Base-by-base conservation (phyloP, 176 grass and related monocot species). In the Echinochloa phyllopogon region DNA sequence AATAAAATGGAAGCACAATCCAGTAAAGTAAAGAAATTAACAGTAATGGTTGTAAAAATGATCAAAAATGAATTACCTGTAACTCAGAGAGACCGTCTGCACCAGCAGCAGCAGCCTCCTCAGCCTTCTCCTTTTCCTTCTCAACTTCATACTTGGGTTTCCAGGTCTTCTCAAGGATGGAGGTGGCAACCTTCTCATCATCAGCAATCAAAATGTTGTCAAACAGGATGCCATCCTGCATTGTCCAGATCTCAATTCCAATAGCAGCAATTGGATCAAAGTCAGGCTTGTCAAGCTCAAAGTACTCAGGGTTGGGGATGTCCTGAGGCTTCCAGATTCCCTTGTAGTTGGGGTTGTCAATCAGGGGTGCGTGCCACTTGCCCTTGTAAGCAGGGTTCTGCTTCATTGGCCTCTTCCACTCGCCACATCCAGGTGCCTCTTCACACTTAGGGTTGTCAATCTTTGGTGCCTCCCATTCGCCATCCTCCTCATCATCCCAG, bases 401-500 rank as follows among this genome's bases (percentile, higher is more conserved):
- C 90, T 94, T 99, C 93, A 96, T 91, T 14, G 96, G 96, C 74
- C 13, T 94, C 91, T 92, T 99, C 96, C 96, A 99, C 79, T 99
- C 96, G 52, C 96, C 94, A 79, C 96, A 99, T 25, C 96, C 96
- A 77, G 96, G 94, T 57, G 88, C 88, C 86, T 81, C 91, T 87
- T 99, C 94, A 23, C 96, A 99, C 81, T 91, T 99, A 40, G 96
- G 96, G 78, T 99, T 99, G 61, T 99, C 94, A 14, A 96, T 93
- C 82, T 96, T 99, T 5, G 88, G 89, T 72, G 91, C 89, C 37
- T 99, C 96, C 96, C 96, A 99, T 79, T 89, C 88, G 8, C 96
- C 96, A 94, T 99, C 96, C 83, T 99, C 96, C 78, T 99, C 96
- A 64, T 99, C 96, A 61, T 99, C 96, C 96, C 96, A 99, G 37